Base-by-base conservation (phyloP, 2,329 filamentous ascomycete species). In the Fusarium vanettenii region DNA sequence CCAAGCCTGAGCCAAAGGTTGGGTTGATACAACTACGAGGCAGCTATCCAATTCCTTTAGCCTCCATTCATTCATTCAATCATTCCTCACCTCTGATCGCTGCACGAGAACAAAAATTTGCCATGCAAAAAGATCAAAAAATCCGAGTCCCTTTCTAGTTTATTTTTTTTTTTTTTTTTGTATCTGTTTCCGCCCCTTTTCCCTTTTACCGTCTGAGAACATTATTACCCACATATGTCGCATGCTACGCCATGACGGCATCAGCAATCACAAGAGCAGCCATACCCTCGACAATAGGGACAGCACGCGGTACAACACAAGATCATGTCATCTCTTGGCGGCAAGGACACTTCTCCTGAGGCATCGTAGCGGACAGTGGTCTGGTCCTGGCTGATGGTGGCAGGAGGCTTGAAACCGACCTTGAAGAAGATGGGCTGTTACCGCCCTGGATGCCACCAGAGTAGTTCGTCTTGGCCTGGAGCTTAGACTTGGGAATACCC, bases 371-470 rank as follows among this genome's bases (percentile, higher is more conserved):
- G 93, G 10, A 92, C 92, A 1, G 97, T 98, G 16, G 88, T 89
- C 86, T 98, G 96, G 50, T 94, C 93, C 85, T 96, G 93, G 55
- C 94, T 93, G 81, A 98, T 98, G 4, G 97, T 98, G 33, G 96
- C 95, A 4, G 96, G 92, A 11, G 96, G 94, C 89, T 98, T 98
- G 91, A 98, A 98, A 18, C 91, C 95, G 6, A 98, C 92, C 60
- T 93, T 92, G 90, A 98, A 98, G 89, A 97, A 98, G 85, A 98
- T 95, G 69, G 92, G 93, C 93, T 93, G 84, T 98, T 98, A 62
- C 96, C 96, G 50, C 96, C 97, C 86, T 98, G 96, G 77, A 98
- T 94, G 74, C 96, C 97, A 14, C 96, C 96, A 3, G 93, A 96
- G 87, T 98, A 95, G 87, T 98, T 98, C 29, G 96, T 98, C 86